Conservation (phyloP, 2,329 filamentous ascomycete genomes). For the Aspergillus sclerotialis region DNA sequence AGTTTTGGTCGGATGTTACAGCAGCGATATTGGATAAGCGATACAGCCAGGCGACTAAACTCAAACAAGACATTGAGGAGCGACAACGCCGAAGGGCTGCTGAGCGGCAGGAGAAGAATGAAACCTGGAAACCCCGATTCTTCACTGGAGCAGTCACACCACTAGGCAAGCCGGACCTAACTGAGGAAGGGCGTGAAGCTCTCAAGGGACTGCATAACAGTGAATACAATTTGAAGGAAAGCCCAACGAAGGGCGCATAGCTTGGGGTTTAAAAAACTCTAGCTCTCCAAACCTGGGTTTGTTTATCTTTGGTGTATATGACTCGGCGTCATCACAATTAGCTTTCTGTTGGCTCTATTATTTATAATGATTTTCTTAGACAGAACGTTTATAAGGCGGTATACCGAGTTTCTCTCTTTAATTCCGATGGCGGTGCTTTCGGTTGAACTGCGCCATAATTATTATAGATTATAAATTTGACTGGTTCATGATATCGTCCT, state of each 20-base stretch:
- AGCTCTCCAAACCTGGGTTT: slow-evolving; percentile 3
- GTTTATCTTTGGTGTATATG: slow-evolving; percentile 18
- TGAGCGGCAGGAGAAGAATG: slow-evolving; percentile 62
- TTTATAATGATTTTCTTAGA: not conserved
- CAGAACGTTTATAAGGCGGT: not conserved
- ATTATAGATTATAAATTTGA: not conserved
- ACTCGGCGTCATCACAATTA: slow-evolving; percentile 10
- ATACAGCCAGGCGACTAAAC: slow-evolving; percentile 71
- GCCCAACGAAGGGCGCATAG: slow-evolving; percentile 27
- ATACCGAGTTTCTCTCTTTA: not conserved
- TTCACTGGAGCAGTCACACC: slow-evolving; percentile 61
- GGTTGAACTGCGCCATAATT: too few species aligned
- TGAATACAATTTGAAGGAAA: slow-evolving; percentile 43
- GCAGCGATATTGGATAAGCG: slow-evolving; percentile 77
- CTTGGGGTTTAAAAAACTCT: slow-evolving; percentile 1
- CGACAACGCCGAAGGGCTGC: slow-evolving; percentile 77
- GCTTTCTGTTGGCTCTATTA: not conserved
- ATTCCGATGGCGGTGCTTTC: not conserved
- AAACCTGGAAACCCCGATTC: slow-evolving; percentile 78
- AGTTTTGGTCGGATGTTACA: slow-evolving; percentile 83
- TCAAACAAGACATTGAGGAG: slow-evolving; percentile 91
- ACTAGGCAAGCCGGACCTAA: slow-evolving; percentile 56
- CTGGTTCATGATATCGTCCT: too few species aligned
- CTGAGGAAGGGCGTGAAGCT: slow-evolving; percentile 52
- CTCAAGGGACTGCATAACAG: slow-evolving; percentile 51